Evolutionary conservation across 768 basidiomycete genomes (phyloP).

Genomic region (Leucosporidium scottii): DNA sequence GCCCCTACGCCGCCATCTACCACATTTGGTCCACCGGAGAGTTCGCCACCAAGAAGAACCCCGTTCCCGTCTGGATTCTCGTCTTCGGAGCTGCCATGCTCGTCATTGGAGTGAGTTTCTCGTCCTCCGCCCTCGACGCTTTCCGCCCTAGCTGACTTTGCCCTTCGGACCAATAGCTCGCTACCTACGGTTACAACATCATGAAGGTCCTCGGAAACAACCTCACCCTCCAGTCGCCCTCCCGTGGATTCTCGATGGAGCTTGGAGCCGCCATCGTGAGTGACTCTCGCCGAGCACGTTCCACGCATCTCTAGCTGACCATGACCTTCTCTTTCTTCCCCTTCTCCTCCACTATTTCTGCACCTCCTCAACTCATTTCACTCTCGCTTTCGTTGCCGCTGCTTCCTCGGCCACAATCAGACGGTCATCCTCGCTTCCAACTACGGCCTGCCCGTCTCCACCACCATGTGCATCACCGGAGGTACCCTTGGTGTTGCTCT

Average conservation of each 20-base stretch:
- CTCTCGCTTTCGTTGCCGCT: too few species aligned
- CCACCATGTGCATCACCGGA: conserved; percentile 44
- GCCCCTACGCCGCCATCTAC: conserved; percentile 45
- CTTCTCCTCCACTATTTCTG: not conserved
- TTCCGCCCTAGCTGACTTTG: not conserved
- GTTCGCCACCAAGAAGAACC: conserved; percentile 37
- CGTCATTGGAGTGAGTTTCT: conserved; percentile 38
- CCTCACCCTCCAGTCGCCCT: conserved; percentile 46
- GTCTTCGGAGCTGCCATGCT: conserved; percentile 40
- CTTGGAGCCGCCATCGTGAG: conserved; percentile 40
- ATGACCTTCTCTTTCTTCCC: not conserved
- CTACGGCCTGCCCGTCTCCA: conserved; percentile 31
- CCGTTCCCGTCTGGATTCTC: conserved; percentile 45
- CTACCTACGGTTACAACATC: conserved; percentile 42
- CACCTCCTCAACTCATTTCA: too few species aligned
- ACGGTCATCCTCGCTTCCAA: conserved; percentile 44
- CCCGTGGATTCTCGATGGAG: conserved; percentile 48
- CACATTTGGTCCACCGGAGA: conserved; percentile 42
- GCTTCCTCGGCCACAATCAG: conserved; percentile 25
- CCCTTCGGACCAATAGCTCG: conserved; percentile 14
- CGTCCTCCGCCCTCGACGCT: conserved; percentile 33
- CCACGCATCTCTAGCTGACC: not conserved
- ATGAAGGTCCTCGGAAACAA: conserved; percentile 42
- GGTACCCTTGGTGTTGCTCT: conserved; percentile 43
- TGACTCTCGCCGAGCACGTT: not conserved